phyloP scores from a whole-genome alignment of 352 stramenopile genomes.

The Elongisporangium undulatum region DNA sequence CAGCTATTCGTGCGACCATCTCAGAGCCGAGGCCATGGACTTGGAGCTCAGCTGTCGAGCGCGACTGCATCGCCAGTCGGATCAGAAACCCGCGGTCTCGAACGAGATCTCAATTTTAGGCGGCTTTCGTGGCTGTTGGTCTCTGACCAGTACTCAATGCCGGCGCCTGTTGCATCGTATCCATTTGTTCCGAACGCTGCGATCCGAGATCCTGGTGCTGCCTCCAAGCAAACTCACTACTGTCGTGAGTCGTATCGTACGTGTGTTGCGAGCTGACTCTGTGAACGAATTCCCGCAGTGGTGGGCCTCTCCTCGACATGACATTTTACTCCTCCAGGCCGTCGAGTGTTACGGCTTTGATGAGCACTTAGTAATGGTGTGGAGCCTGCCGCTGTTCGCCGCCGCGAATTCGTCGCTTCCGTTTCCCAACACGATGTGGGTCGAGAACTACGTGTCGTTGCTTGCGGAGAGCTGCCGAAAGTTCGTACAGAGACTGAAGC shows the following conservation, averaged over 20 bases:
- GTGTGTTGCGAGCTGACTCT: conserved; percentile 11
- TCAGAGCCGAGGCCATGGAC: conserved; percentile 51
- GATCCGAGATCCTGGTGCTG: conserved; percentile 62
- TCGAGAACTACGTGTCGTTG: conserved; percentile 67
- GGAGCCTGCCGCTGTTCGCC: conserved; percentile 61
- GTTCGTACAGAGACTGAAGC: conserved; percentile 19
- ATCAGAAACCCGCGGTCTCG: conserved; percentile 4
- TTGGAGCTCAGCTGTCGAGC: conserved; percentile 58
- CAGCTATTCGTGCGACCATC: conserved; percentile 30
- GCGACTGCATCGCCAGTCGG: conserved; percentile 12
- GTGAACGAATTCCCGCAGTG: conserved; percentile 44
- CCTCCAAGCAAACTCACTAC: conserved; percentile 54
- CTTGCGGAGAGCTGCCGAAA: conserved; percentile 31
- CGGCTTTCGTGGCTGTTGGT: conserved; percentile 55
- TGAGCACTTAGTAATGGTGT: conserved; percentile 59
- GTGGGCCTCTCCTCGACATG: conserved; percentile 73
- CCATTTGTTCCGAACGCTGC: conserved; percentile 73
- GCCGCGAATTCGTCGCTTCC: conserved; percentile 21
- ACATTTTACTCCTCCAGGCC: conserved; percentile 78
- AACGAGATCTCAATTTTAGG: conserved; percentile 58
- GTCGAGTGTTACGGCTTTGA: conserved; percentile 83
- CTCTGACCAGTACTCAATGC: conserved; percentile 50
- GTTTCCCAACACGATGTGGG: conserved; percentile 67
- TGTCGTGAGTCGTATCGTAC: conserved; percentile 50
- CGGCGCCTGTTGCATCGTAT: conserved; percentile 71